Conservation (phyloP, 108 stramenopile species). For the Skeletonema marinoi region DNA sequence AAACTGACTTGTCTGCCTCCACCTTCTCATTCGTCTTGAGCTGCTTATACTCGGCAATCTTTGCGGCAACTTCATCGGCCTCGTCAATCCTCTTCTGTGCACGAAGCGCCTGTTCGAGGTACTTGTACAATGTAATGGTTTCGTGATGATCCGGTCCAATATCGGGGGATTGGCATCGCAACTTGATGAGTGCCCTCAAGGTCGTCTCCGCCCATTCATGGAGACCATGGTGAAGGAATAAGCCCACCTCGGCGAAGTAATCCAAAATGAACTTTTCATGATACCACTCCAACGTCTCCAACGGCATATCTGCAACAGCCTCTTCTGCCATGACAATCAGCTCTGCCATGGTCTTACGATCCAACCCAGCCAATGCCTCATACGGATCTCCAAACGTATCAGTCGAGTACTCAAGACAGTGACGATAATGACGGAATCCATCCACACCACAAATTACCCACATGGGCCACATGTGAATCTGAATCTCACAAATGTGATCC, state of each 20-base stretch:
- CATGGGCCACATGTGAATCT: slow-evolving; percentile 87
- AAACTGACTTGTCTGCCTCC: slow-evolving; percentile 71
- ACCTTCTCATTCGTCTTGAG: slow-evolving; percentile 59
- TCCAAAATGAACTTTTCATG: slow-evolving; percentile 89
- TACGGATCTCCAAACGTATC: slow-evolving; percentile 84
- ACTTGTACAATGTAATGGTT: slow-evolving; percentile 69
- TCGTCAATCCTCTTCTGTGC: slow-evolving; percentile 67
- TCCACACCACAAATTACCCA: slow-evolving; percentile 88
- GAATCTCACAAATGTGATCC: slow-evolving; percentile 90
- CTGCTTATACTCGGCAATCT: slow-evolving; percentile 29
- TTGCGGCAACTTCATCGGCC: slow-evolving; percentile 63
- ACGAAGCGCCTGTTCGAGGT: slow-evolving; percentile 66
- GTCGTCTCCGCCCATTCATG: slow-evolving; percentile 84
- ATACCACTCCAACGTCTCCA: slow-evolving; percentile 89
- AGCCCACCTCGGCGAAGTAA: slow-evolving; percentile 86
- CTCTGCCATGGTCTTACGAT: slow-evolving; percentile 90
- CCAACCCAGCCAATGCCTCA: slow-evolving; percentile 81
- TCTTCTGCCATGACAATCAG: slow-evolving; percentile 91
- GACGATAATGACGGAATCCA: slow-evolving; percentile 89
- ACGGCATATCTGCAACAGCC: slow-evolving; percentile 83
- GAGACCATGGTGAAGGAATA: slow-evolving; percentile 83
- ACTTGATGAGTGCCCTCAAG: slow-evolving; percentile 65
- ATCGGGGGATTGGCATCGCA: slow-evolving; percentile 79
- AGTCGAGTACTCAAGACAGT: slow-evolving; percentile 88
- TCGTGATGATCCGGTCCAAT: slow-evolving; percentile 88